A percentile compares a stretch with the other conserved stretches of the same genome.
phyloP scores from a whole-genome alignment of 345 rosid genomes.

The Eutrema heterophyllum region DNA sequence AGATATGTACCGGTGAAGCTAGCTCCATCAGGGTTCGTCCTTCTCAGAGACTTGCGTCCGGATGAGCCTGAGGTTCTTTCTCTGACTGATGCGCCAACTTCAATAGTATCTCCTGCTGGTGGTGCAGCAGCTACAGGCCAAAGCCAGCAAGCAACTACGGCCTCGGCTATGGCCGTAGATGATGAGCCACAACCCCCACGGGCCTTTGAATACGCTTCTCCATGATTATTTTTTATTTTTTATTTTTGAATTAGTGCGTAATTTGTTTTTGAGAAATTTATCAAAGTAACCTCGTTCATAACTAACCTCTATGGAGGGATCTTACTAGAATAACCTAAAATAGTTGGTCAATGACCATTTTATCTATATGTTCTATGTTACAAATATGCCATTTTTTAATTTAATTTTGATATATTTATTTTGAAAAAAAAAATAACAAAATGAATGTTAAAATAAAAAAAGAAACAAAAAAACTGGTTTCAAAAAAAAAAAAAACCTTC shows the following conservation, averaged over 20 bases:
- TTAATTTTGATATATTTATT: no score
- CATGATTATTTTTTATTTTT: slow-evolving; percentile 21
- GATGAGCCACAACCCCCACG: slow-evolving; percentile 94
- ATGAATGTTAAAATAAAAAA: no score
- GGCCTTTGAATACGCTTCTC: slow-evolving; percentile 69
- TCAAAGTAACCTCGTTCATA: no score
- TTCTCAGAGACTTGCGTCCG: slow-evolving; percentile 72
- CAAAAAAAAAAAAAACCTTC: no score
- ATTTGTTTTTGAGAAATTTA: no score
- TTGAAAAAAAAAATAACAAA: no score
- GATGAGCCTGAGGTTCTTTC: slow-evolving; percentile 76
- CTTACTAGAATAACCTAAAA: no score
- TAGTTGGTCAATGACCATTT: no score
- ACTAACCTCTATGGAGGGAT: no score
- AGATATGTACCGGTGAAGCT: slow-evolving; percentile 78
- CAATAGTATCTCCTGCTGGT: slow-evolving; percentile 45
- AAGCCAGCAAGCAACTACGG: slow-evolving; percentile 40
- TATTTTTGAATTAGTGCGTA: neutral
- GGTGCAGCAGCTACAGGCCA: slow-evolving; percentile 49
- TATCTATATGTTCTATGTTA: no score
- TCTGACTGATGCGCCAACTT: slow-evolving; percentile 75
- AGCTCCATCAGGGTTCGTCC: slow-evolving; percentile 89
- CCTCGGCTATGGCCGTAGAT: slow-evolving; percentile 78
- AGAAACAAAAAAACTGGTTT: no score
- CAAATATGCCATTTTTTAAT: no score